Evolutionary conservation across 2,329 filamentous ascomycete species (phyloP), one percentile per base, ranked within the genome.

Genomic region (Aspergillus texensis): DNA sequence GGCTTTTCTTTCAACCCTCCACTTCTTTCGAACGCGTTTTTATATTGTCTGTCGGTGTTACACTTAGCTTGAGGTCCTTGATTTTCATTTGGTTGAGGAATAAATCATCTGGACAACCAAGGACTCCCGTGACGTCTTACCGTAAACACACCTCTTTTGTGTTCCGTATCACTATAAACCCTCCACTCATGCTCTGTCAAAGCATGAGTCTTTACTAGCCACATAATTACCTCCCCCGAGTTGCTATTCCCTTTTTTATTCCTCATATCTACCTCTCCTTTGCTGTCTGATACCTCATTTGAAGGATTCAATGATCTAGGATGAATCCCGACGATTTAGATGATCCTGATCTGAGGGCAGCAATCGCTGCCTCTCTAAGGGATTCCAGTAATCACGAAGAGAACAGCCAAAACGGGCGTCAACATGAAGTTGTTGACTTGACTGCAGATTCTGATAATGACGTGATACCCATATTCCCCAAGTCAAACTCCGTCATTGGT

Each of bases 381-480:
- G 67, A 72, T n/a, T 39, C 56, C 10, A 58, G 60, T 8, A 36
- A 28, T 34, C 30, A 34, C 28, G 50, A 36, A 12, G 36, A 55
- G 4, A 55, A 5, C 14, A 26, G n/a, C 1, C 1, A 4, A 16
- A 52, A 21, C 19, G 53, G 43, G 16, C n/a, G 8, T 12, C 61
- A 62, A 30, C 45, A 46, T 39, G 50, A 66, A n/a, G 56, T 77
- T 21, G 73, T 78, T 24, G 77, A 79, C 58, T 62, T 79, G 21
- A 78, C 77, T 3, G 67, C 63, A 16, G 74, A 77, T 14, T 75
- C 74, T 0, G 72, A 71, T 52, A 56, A 75, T 36, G 70, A 71
- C 8, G 67, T 72, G 16, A n/a, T 71, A 8, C 55, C 70, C 24
- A 34, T 70, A 6, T 71, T 66, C 30, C 71, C 71, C 1, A 75